Evolutionary conservation across 768 basidiomycete genomes (phyloP), one percentile per base, ranked within the genome.

Genomic region (Collybia nuda): DNA sequence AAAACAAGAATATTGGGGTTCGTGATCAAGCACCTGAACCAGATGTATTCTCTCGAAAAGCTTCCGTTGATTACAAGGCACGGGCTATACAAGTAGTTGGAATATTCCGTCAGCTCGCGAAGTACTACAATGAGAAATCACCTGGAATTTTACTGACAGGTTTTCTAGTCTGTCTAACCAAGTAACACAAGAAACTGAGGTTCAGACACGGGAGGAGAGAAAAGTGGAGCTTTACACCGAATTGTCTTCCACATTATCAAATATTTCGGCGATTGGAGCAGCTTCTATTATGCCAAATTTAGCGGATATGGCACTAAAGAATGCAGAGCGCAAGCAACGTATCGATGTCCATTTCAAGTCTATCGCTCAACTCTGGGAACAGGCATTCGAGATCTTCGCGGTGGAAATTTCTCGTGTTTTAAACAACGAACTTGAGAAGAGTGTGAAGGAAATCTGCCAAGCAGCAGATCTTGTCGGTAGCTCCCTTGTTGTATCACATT

Each of bases 191-290:
- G 68, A 78, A 47, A 66, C 67, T 15, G 72, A 70, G 48, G 63
- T 64, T 40, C 67, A 76, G 35, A 70, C 72, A 38, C 68, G 63
- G 49, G 79, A 79, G 55, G 76, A 73, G 52, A 67, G 70, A 44
- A 81, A 78, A 57, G 55, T 77, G 35, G 68, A 74, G 51, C 76
- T 76, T 2, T 82, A 77, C 51, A 77, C 71, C 2, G 73, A 76
- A 28, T 66, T 83, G 42, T 78, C 78, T 6, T 63, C 73, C 35
- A 69, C 76, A 14, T 67, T 82, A 24, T 73, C 78, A 12, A 72
- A 69, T 53, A 69, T 76, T 35, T 75, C 77, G 28, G 57, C 67
- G 4, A 63, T 70, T 3, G 72, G 73, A n/a, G 71, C 73, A 15
- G 65, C 64, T 50, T 62, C 70, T 9, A 70, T 81, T 23, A 69